A percentile compares a stretch with the other conserved stretches of the same genome.
Conservation (phyloP, 2,329 filamentous ascomycete genomes). For the Calycina herbarum region DNA sequence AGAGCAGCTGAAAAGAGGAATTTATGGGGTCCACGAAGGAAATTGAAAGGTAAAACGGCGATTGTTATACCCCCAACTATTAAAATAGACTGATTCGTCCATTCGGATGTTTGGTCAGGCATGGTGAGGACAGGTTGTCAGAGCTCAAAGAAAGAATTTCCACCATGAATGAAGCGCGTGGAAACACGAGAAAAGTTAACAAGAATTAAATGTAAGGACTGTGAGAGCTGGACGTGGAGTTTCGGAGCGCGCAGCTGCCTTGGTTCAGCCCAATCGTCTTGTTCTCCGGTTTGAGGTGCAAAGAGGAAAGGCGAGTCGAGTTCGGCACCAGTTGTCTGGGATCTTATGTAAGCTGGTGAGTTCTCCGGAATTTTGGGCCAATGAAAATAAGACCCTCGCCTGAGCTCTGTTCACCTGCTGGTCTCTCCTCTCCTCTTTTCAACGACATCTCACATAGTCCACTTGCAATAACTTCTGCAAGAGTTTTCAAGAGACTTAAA, state of each 20-base stretch:
- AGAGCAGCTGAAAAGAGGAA: background rate
- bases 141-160: background rate
- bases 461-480: no score
- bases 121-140: slow-evolving; percentile 8
- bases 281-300: background rate
- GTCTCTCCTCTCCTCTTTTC: background rate
- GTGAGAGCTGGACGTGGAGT: background rate
- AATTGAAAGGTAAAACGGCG: slow-evolving; percentile 33
- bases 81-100: slow-evolving; percentile 4
- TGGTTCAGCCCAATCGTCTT: background rate
- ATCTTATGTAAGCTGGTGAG: background rate
- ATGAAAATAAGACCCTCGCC: background rate
- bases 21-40: slow-evolving; percentile 10
- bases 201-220: background rate
- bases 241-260: background rate
- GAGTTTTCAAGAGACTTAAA: background rate
- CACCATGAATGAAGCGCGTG: background rate
- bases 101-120: background rate
- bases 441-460: background rate
- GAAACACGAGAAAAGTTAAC: background rate
- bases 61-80: slow-evolving; percentile 7
- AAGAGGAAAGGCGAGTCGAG: background rate
- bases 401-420: background rate
- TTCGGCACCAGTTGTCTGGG: background rate
- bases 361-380: background rate